Evolutionary conservation across 495 filamentous ascomycete species (phyloP), one percentile per base, ranked within the genome.

Genomic region (Penicillium robsamsonii): DNA sequence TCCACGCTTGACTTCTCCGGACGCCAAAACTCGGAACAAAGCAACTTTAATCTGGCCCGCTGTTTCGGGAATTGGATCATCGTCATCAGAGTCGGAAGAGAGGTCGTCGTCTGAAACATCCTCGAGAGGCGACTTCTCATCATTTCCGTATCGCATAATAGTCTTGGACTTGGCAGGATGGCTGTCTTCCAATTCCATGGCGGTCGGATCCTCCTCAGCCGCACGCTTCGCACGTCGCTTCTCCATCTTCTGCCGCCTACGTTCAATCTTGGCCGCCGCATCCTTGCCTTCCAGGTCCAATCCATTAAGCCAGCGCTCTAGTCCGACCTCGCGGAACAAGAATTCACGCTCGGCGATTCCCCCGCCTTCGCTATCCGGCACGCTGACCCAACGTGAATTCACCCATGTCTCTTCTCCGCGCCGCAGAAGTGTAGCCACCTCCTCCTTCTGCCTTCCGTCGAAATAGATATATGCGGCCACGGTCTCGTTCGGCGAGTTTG

Each of bases 391-490:
- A 67, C 94, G 79, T 10, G 92, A 96, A 61, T 96, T 97, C 24
- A 99, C 96, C 94, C 94, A 99, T 0, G 94, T 99, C 72, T 99
- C 94, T 60, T 97, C 94, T 41, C 95, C 95, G 18, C 92, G 85
- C 52, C 94, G 81, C 33, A 99, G 78, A 41, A 99, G 74, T 31
- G 94, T 99, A 53, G 94, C 94, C 15, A 97, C 96, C 70, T 99
- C 94, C 64, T 99, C 94, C 72, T 99, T 97, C 29, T 84, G 80
- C 46, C 95, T 79, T 12, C 94, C 94, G 70, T 99, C 94, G 65
- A 99, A 99, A 76, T 97, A 97, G 55, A 99, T 97, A 66, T 99
- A 99, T 12, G 94, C 94, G 17, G 94, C 94, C 51, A 99, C 90
- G 2, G 95, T 97, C 73, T 97, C 94, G 66, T 97, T 96, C 46